Conservation (phyloP, 163 green algal species). For the Trebouxia gelatinosa region DNA sequence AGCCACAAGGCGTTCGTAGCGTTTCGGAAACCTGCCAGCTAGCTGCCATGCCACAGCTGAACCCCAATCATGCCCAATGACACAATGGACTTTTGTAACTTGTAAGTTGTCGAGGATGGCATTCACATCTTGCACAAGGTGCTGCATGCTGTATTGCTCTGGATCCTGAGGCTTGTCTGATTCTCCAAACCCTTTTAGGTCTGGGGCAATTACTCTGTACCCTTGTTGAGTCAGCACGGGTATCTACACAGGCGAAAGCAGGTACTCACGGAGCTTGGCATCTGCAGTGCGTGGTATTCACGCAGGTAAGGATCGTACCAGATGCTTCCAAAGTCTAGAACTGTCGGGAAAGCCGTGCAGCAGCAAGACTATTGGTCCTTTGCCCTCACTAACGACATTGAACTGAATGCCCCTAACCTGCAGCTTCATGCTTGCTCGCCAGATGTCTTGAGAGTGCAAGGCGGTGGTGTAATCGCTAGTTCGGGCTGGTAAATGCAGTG, state of each 20-base stretch:
- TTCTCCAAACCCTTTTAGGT: conserved; percentile 39
- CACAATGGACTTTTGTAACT: conserved; percentile 5
- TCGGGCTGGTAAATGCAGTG: no score
- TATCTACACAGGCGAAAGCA: conserved; percentile 25
- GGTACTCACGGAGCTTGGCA: not conserved
- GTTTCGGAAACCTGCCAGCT: conserved; percentile 10
- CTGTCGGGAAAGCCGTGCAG: conserved; percentile 51
- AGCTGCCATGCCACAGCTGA: conserved; percentile 36
- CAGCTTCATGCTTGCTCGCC: no score
- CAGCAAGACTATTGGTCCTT: conserved; percentile 38
- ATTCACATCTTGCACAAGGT: not conserved
- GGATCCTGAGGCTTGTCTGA: conserved; percentile 33
- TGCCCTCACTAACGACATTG: no score
- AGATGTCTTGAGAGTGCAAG: no score
- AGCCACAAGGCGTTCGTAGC: conserved; percentile 34
- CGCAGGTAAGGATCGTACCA: conserved; percentile 24
- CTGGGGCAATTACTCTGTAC: conserved; percentile 35
- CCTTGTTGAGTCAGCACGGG: conserved; percentile 29
- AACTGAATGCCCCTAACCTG: no score
- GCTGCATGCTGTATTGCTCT: conserved; percentile 6
- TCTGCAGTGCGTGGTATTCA: not conserved
- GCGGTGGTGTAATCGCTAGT: no score
- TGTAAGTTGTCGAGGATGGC: conserved; percentile 30
- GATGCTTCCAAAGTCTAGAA: conserved; percentile 32
- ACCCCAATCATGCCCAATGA: conserved; percentile 42